These are phyloP conservation scores for Syzygium syzygioides DNA, from an alignment of 441 rosid species.

Conservation along the genomic window DNA sequence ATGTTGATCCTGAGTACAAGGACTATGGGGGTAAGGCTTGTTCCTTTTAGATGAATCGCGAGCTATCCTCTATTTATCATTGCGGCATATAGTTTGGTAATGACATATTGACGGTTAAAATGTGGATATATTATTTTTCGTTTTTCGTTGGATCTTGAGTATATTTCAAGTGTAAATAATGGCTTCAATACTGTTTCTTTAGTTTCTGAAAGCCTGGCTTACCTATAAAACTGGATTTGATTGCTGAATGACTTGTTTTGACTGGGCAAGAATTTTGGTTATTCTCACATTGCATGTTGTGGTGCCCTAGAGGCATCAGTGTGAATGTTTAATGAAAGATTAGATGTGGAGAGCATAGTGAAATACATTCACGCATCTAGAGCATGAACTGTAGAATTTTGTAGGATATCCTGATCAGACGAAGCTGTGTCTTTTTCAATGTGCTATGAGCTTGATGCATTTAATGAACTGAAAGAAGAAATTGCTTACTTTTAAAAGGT, in stretches of 20 bases:
- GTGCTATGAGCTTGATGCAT: background rate
- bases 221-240: background rate
- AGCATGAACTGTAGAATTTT: background rate
- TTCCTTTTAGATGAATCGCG: background rate
- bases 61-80: background rate
- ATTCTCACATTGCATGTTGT: background rate
- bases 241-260: background rate
- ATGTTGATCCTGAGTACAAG: slow-evolving; percentile 81
- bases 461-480: background rate
- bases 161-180: background rate
- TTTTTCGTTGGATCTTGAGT: background rate
- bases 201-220: background rate
- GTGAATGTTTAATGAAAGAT: background rate
- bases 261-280: background rate
- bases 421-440: background rate
- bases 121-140: background rate
- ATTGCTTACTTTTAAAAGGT: background rate
- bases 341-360: background rate
- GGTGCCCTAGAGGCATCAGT: background rate
- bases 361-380: background rate
- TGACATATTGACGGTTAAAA: background rate
- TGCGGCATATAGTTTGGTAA: background rate
- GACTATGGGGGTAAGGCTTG: slow-evolving; percentile 78
- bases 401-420: background rate
- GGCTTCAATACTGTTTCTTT: background rate